Base-by-base conservation (phyloP, 2,329 filamentous ascomycete genomes). In the Aureobasidium sp. region DNA sequence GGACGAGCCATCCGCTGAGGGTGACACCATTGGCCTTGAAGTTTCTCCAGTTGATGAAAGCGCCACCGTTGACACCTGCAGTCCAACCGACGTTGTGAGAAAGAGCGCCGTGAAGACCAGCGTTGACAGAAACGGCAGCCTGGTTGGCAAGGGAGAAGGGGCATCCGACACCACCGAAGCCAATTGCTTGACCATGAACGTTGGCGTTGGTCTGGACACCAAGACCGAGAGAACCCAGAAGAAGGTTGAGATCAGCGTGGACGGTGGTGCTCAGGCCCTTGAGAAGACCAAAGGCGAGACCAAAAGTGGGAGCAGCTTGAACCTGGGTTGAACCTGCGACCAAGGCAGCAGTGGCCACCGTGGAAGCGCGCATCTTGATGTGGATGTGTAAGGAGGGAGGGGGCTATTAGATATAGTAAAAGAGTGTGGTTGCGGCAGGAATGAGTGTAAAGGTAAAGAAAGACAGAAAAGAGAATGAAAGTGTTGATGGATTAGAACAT, bases 1-100 rank as follows among this genome's bases (percentile, higher is more conserved):
- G 66, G 8, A 64, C 67, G 2, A 75, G 62, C 72, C 72, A 75
- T 44, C 69, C 69, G 27, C 71, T 70, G 9, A 74, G 68, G 3
- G 73, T 67, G 45, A 63, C 66, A 32, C 65, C 66, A 39, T 67
- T 66, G 62, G 63, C 64, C 50, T 64, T 65, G 66, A 63, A 67
- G 27, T 59, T 65, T 49, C 61, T 66, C 66, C 66, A 67, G 61
- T 66, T 48, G 21, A 66, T 57, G 61, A 63, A 67, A n/a, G 21
- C 27, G 34, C 37, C 27, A 4, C 57, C 57, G 9, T 42, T 21
- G 5, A 30, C 16, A 25, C 55, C 55, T 16, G 57, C 25, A 14
- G 44, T 27, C 25, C 25, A 59, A n/a, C 57, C 57, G 8, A 59
- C 42, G 27, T 48, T 50, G 57, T 59, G 57, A 3, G 57, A 59